These are phyloP conservation scores for Physcomitrellopsis africana DNA, from an alignment of 225 moss, liverwort and hornwort species.

Conservation along the genomic window DNA sequence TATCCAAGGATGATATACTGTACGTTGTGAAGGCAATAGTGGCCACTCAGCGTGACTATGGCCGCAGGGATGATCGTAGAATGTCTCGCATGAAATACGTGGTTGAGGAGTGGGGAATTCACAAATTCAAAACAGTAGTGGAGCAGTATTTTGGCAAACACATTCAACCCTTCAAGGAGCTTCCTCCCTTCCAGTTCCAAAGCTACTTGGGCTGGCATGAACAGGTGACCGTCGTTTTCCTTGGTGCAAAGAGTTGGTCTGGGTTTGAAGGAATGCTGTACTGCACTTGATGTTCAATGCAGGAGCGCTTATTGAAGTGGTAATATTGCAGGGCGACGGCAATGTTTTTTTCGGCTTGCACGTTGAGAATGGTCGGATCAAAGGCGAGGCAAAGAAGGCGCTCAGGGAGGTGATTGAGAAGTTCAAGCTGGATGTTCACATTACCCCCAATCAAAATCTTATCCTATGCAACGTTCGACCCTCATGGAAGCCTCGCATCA, in stretches of 20 bases:
- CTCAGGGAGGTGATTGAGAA: slow-evolving; percentile 82
- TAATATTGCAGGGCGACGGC: slow-evolving; percentile 75
- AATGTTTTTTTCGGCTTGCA: slow-evolving; percentile 82
- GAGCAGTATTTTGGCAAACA: slow-evolving; percentile 93
- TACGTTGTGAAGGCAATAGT: slow-evolving; percentile 95
- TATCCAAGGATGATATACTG: slow-evolving; percentile 85
- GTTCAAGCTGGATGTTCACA: slow-evolving; percentile 69
- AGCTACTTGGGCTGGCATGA: slow-evolving; percentile 94
- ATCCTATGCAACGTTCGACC: slow-evolving; percentile 78
- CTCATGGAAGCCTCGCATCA: slow-evolving; percentile 81
- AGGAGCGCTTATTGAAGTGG: slow-evolving; percentile 13
- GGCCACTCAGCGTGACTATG: slow-evolving; percentile 96
- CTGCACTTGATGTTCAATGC: background rate
- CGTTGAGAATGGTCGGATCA: slow-evolving; percentile 91
- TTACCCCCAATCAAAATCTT: slow-evolving; percentile 91
- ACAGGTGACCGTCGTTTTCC: slow-evolving; percentile 40
- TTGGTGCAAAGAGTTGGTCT: background rate
- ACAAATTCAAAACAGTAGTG: slow-evolving; percentile 82
- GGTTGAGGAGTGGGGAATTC: slow-evolving; percentile 91
- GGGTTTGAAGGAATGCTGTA: slow-evolving; percentile 40
- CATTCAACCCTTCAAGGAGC: slow-evolving; percentile 76
- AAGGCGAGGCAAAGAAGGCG: slow-evolving; percentile 79
- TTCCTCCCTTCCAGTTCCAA: slow-evolving; percentile 89
- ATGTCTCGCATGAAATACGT: slow-evolving; percentile 91
- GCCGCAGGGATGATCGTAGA: slow-evolving; percentile 90